Base-by-base conservation (phyloP, 257 asterid species). In the Solanum microdontum region DNA sequence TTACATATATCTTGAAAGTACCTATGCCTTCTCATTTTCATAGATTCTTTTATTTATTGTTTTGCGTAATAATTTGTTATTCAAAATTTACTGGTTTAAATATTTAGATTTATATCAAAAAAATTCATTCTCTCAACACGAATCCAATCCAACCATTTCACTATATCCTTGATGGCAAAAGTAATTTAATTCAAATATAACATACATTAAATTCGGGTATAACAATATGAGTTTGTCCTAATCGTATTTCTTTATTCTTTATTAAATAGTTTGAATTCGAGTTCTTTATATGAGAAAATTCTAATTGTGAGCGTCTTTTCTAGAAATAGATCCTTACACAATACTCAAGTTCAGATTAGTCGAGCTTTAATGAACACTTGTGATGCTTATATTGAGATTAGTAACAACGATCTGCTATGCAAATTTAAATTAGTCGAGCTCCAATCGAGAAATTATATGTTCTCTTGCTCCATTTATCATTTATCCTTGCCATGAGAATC, bases 401-500 rank as follows among this genome's bases (percentile, higher is more conserved):
- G 11, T 51, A 51, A 51, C 0, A 2, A 51, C 1, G 1, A 6
- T 15, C 0, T 17, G 1, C 0, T 19, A 58, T 0, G 1, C 5
- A 10, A n/a, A 62, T 62, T 26, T 26, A 26, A 26, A 68, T 68
- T 68, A 68, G 9, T 68, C 5, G 36, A 28, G 34, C 4, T 68
- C 0, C 21, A 1, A n/a, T n/a, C 17, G 11, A 19, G 1, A 34
- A n/a, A 21, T 51, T n/a, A 76, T 24, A 77, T 6, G 14, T 26
- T 10, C 28, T 79, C 72, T 24, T 76, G 40, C 64, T 8, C 55
- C n/a, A 60, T 21, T n/a, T 64, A 64, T 64, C 72, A 64, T 64
- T 64, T 60, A 51, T 86, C 21, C 70, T n/a, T 70, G 84, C 75
- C 90, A 89, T 86, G 91, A 83, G 87, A 70, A 36, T 84, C 91